A percentile compares a stretch with the other conserved stretches of the same genome.
Evolutionary conservation across 2,329 filamentous ascomycete genomes (phyloP).

Genomic region (Zasmidium citrigriseum): DNA sequence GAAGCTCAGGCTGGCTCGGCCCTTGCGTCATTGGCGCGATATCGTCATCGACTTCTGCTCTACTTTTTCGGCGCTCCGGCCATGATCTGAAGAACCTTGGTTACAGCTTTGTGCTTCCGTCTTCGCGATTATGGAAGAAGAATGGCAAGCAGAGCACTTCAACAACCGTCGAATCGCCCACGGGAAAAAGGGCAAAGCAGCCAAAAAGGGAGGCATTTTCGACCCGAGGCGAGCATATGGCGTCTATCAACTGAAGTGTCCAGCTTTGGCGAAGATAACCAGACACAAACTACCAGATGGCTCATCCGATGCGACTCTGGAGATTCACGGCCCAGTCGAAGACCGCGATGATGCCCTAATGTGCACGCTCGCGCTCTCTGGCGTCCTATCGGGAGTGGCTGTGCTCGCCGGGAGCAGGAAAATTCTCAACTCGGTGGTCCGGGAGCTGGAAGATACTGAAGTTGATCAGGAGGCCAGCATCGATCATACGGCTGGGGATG

Average conservation of each 20-base stretch:
- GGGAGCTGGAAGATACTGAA: not conserved
- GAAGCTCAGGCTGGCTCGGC: too few relatives aligned
- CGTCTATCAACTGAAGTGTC: constrained; percentile 2
- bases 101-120: too few relatives aligned
- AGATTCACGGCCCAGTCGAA: constrained; percentile 4
- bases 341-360: constrained; percentile 5
- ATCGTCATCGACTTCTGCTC: too few relatives aligned
- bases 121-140: not conserved
- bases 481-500: too few relatives aligned
- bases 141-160: constrained; percentile 9
- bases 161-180: not conserved
- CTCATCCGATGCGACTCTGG: not conserved
- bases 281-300: too few relatives aligned
- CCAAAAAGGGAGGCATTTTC: not conserved
- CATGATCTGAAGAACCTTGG: too few relatives aligned
- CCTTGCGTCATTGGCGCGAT: too few relatives aligned
- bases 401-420: constrained; percentile 7
- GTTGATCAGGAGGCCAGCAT: not conserved
- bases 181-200: constrained; percentile 3
- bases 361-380: not conserved
- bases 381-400: not conserved
- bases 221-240: constrained; percentile 2
- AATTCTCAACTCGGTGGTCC: not conserved
- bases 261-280: not conserved
- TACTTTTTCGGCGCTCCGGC: too few relatives aligned